Evolutionary conservation across 768 basidiomycete species (phyloP).

Genomic region (Suillus lakei): DNA sequence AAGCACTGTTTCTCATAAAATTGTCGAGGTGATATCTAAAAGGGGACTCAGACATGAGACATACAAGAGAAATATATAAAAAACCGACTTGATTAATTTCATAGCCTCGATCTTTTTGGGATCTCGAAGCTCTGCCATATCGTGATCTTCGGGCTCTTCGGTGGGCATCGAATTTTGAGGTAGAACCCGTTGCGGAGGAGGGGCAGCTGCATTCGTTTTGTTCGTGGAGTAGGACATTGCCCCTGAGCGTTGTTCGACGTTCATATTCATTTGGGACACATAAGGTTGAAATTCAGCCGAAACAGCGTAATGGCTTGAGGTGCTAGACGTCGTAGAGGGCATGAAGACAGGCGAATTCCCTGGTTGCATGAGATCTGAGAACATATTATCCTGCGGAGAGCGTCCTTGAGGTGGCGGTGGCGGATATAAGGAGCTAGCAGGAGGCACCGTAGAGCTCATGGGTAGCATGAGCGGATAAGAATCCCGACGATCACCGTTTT

Average conservation of each 20-base stretch:
- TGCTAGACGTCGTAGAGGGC: slow-evolving; percentile 46
- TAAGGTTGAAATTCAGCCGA: slow-evolving; percentile 47
- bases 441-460: slow-evolving; percentile 46
- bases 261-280: slow-evolving; percentile 60
- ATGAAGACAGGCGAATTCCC: slow-evolving; percentile 68
- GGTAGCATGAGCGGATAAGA: slow-evolving; percentile 63
- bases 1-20: slow-evolving; percentile 81
- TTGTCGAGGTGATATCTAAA: slow-evolving; percentile 90
- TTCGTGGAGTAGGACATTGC: slow-evolving; percentile 53
- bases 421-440: slow-evolving; percentile 50
- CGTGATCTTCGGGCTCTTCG: slow-evolving; percentile 59
- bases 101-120: slow-evolving; percentile 80
- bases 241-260: slow-evolving; percentile 57
- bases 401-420: slow-evolving; percentile 42
- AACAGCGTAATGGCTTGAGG: slow-evolving; percentile 49
- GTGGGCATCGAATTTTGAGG: slow-evolving; percentile 26
- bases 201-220: slow-evolving; percentile 25
- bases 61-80: not conserved
- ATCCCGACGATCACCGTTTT: slow-evolving; percentile 45
- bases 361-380: slow-evolving; percentile 63
- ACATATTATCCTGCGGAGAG: slow-evolving; percentile 55
- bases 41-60: slow-evolving; percentile 6
- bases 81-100: slow-evolving; percentile 75
- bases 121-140: slow-evolving; percentile 51
- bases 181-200: slow-evolving; percentile 30